These are phyloP conservation scores for Candolleomyces eurysporus DNA, from an alignment of 768 basidiomycete species.

Conservation along the genomic window DNA sequence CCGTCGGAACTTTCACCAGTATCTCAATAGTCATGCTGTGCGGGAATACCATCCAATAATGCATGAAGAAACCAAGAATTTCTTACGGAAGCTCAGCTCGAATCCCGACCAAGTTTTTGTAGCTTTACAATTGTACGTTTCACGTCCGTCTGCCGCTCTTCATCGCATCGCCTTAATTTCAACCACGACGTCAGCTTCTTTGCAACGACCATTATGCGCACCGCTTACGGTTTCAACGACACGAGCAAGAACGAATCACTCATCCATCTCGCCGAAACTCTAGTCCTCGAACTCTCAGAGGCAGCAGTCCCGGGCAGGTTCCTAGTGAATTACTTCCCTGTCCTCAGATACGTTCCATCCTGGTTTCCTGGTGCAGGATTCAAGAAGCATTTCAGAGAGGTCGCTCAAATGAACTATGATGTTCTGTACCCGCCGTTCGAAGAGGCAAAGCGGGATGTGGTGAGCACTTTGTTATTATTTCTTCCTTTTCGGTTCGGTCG, in stretches of 20 bases:
- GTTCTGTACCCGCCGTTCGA: constrained; percentile 2
- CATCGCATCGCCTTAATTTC: neutral
- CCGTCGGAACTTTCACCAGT: constrained; percentile 24
- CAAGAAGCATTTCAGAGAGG: constrained; percentile 15
- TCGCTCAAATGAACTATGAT: neutral
- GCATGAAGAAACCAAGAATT: neutral
- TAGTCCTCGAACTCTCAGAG: constrained; percentile 20
- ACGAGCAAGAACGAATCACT: constrained; percentile 30
- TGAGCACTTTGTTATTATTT: neutral
- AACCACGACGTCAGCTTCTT: neutral
- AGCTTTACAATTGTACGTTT: neutral
- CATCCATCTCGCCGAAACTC: constrained; percentile 30
- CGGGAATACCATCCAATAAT: constrained; percentile 14
- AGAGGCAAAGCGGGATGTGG: constrained; percentile 3
- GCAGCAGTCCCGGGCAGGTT: constrained; percentile 19
- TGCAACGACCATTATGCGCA: constrained; percentile 17
- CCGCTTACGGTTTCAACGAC: constrained; percentile 28
- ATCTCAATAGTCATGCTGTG: constrained; percentile 18
- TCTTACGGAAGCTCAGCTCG: neutral
- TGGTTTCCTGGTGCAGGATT: constrained; percentile 38
- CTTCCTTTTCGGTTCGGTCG: neutral
- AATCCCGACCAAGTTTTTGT: neutral
- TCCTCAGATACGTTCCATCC: constrained; percentile 27
- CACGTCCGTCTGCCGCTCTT: neutral
- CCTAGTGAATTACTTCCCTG: constrained; percentile 13